Percentiles rank a stretch among this genome's conserved stretches.
Evolutionary conservation across 2,329 filamentous ascomycete species (phyloP).

Genomic region (Beauveria sp.): DNA sequence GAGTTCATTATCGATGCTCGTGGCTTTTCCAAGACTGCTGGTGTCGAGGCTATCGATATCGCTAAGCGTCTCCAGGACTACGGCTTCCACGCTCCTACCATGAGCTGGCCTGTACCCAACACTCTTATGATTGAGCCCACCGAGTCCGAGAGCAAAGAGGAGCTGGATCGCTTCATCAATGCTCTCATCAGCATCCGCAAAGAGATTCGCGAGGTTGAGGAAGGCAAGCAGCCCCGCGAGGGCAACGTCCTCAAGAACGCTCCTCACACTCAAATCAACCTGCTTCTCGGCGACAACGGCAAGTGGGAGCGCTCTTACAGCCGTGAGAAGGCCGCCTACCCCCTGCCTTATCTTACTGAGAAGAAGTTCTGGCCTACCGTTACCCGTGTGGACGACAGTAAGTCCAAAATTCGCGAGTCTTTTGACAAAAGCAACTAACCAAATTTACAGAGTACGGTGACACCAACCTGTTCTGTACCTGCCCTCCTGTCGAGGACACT

Average conservation of each 20-base stretch:
- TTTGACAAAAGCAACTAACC: neutral
- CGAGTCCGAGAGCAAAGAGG: conserved; percentile 83
- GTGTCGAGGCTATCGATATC: conserved; percentile 87
- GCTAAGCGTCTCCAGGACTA: conserved; percentile 96
- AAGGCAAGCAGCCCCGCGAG: conserved; percentile 65
- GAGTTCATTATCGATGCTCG: conserved; percentile 94
- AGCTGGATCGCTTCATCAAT: conserved; percentile 89
- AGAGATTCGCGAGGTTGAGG: conserved; percentile 79
- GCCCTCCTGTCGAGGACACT: conserved; percentile 69
- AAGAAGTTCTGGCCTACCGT: conserved; percentile 98
- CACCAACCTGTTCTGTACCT: conserved; percentile 90
- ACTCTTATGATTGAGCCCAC: conserved; percentile 98
- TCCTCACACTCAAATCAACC: conserved; percentile 76
- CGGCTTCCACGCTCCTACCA: conserved; percentile 93
- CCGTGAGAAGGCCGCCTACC: conserved; percentile 79
- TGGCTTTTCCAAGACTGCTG: conserved; percentile 72
- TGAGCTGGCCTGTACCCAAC: conserved; percentile 93
- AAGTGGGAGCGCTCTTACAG: conserved; percentile 83
- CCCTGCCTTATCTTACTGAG: conserved; percentile 71
- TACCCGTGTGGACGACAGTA: conserved; percentile 79
- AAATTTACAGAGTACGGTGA: conserved; percentile 67
- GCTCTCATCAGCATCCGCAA: conserved; percentile 77
- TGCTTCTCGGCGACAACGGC: conserved; percentile 51
- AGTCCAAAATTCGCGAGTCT: conserved; percentile 27
- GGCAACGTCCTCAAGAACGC: conserved; percentile 84